Percentiles rank a stretch among this genome's conserved stretches.
Evolutionary conservation across 2,329 filamentous ascomycete species (phyloP).

Genomic region (Dothideomycetes sp.): DNA sequence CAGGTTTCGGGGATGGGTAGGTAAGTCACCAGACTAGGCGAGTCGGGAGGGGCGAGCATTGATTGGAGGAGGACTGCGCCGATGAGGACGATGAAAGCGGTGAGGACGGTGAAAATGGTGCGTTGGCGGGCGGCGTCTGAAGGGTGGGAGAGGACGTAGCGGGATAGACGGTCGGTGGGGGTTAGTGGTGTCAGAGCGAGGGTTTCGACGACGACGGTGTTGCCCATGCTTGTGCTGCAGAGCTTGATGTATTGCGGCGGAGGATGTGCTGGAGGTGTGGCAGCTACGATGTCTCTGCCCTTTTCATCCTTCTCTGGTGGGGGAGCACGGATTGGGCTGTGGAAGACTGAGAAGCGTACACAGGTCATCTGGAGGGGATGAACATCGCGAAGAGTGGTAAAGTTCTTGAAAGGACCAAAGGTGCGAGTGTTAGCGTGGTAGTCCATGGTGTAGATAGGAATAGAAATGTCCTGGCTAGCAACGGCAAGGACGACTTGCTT

Average conservation of each 20-base stretch:
- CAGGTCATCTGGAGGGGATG: constrained; percentile 52
- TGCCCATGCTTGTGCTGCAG: constrained; percentile 71
- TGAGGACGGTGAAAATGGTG: constrained; percentile 46
- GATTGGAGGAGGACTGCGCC: constrained; percentile 54
- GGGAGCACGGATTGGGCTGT: constrained; percentile 28
- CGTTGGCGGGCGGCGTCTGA: constrained; percentile 46
- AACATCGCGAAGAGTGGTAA: constrained; percentile 45
- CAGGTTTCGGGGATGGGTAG: constrained; percentile 49
- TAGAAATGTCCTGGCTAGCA: constrained; percentile 68
- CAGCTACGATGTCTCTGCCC: constrained; percentile 16
- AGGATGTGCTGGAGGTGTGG: constrained; percentile 19
- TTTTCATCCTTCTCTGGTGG: constrained; percentile 20
- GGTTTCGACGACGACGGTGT: constrained; percentile 69
- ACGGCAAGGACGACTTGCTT: constrained; percentile 75
- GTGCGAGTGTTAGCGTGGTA: constrained; percentile 46
- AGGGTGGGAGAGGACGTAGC: constrained; percentile 59
- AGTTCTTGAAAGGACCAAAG: constrained; percentile 40
- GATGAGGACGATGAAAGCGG: constrained; percentile 53
- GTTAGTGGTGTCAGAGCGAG: constrained; percentile 53
- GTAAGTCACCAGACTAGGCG: constrained; percentile 47
- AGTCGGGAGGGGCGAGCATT: constrained; percentile 48
- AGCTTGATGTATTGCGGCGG: constrained; percentile 59
- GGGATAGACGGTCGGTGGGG: constrained; percentile 42
- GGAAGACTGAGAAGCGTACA: constrained; percentile 37
- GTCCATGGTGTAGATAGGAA: constrained; percentile 69